phyloP scores from a whole-genome alignment of 129 eudicot species.

The Smallanthus sonchifolius region DNA sequence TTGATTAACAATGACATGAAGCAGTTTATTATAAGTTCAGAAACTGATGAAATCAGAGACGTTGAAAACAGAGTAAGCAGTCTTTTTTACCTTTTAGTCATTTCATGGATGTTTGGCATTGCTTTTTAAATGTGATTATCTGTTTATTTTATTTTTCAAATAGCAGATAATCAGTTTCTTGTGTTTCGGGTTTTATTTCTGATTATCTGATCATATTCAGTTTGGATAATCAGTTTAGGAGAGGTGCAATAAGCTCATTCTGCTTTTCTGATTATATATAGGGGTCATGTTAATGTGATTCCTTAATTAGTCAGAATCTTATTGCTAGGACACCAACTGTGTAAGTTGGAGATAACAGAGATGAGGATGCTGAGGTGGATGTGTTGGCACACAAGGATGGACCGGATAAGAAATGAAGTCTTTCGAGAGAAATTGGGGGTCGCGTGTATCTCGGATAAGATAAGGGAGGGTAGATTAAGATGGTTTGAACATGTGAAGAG shows the following conservation, averaged over 20 bases:
- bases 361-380: too few species aligned
- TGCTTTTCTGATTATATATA: background rate
- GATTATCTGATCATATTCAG: background rate
- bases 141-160: background rate
- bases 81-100: background rate
- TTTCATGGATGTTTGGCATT: background rate
- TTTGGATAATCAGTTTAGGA: background rate
- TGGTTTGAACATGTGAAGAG: too few species aligned
- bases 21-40: slow-evolving; percentile 87
- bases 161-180: background rate
- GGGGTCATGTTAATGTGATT: background rate
- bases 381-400: too few species aligned
- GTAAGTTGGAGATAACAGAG: too few species aligned
- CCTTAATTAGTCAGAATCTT: background rate
- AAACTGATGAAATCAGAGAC: slow-evolving; percentile 89
- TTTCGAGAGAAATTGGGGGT: too few species aligned
- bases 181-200: background rate
- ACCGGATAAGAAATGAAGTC: too few species aligned
- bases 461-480: too few species aligned
- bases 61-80: slow-evolving; percentile 67
- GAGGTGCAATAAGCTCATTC: background rate
- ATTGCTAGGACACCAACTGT: too few species aligned
- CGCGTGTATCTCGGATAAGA: too few species aligned
- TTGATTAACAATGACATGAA: slow-evolving; percentile 85
- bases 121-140: background rate